These are phyloP conservation scores for Rosa hybrid DNA, from an alignment of 331 rosid genomes.

Conservation along the genomic window DNA sequence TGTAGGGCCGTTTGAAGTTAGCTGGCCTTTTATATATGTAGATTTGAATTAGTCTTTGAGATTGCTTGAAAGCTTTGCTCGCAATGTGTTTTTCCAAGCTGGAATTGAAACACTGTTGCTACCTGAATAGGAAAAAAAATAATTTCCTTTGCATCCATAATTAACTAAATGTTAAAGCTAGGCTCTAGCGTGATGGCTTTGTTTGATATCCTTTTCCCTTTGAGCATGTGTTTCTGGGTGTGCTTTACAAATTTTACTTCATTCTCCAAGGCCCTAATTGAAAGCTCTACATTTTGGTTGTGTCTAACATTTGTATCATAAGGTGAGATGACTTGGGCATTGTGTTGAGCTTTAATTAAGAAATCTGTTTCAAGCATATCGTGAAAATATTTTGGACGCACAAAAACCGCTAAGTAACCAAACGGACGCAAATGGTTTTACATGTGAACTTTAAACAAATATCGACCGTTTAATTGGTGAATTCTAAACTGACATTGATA, in stretches of 20 bases:
- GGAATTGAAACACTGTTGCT: not conserved
- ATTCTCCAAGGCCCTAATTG: not conserved
- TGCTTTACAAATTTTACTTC: not conserved
- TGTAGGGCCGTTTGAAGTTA: not conserved
- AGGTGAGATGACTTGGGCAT: not conserved
- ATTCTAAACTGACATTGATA: rapidly evolving
- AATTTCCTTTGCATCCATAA: not conserved
- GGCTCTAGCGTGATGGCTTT: not conserved
- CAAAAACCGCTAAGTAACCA: too few relatives aligned
- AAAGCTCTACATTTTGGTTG: not conserved
- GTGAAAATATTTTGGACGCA: not conserved
- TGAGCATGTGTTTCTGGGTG: not conserved
- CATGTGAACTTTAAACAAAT: not conserved
- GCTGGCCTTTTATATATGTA: conserved; percentile 1
- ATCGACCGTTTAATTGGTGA: not conserved
- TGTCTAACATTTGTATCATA: not conserved
- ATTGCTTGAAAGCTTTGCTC: not conserved
- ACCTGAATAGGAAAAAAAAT: not conserved
- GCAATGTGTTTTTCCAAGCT: conserved; percentile 8
- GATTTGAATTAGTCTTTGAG: not conserved
- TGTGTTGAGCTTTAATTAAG: too few relatives aligned
- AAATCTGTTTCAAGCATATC: not conserved
- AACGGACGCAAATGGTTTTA: too few relatives aligned
- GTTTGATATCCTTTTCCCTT: not conserved
- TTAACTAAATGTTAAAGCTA: not conserved